Evolutionary conservation across 306 rosid genomes (phyloP).

Genomic region (Vachellia pachyceras): DNA sequence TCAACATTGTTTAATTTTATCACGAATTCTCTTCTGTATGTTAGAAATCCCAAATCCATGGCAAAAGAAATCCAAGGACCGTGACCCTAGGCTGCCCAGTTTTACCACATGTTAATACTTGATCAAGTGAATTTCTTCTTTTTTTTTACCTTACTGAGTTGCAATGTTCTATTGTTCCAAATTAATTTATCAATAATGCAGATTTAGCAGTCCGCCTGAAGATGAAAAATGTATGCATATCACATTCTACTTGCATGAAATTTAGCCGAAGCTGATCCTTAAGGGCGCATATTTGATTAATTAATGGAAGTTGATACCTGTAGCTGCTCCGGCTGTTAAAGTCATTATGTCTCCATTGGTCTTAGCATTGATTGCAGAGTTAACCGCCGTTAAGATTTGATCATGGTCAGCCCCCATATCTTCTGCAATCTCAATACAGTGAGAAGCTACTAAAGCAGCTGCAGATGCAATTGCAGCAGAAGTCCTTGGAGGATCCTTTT

Average conservation of each 20-base stretch:
- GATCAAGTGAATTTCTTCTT: not conserved
- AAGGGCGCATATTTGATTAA: not conserved
- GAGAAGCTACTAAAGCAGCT: slow-evolving; percentile 92
- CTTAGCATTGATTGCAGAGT: slow-evolving; percentile 86
- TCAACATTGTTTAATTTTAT: slow-evolving; percentile 22
- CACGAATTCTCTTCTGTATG: slow-evolving; percentile 10
- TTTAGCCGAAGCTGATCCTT: not conserved
- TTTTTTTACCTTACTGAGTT: not conserved
- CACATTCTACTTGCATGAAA: not conserved
- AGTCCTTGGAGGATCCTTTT: slow-evolving; percentile 52
- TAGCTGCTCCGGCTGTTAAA: slow-evolving; percentile 95
- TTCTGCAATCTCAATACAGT: slow-evolving; percentile 96
- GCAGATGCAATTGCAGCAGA: slow-evolving; percentile 86
- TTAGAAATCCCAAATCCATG: slow-evolving; percentile 1
- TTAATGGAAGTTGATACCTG: slow-evolving; percentile 55
- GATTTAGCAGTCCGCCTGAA: too few species aligned
- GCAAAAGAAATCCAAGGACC: not conserved
- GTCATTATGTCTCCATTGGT: slow-evolving; percentile 93
- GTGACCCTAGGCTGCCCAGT: not conserved
- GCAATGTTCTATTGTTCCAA: not conserved
- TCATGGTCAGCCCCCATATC: slow-evolving; percentile 93
- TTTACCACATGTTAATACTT: not conserved
- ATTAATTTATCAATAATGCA: slow-evolving; percentile 4
- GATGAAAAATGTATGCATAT: slow-evolving; percentile 5
- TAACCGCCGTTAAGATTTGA: slow-evolving; percentile 67